Base-by-base conservation (phyloP, 176 grass and related monocot genomes). In the Aegilops bicornis region DNA sequence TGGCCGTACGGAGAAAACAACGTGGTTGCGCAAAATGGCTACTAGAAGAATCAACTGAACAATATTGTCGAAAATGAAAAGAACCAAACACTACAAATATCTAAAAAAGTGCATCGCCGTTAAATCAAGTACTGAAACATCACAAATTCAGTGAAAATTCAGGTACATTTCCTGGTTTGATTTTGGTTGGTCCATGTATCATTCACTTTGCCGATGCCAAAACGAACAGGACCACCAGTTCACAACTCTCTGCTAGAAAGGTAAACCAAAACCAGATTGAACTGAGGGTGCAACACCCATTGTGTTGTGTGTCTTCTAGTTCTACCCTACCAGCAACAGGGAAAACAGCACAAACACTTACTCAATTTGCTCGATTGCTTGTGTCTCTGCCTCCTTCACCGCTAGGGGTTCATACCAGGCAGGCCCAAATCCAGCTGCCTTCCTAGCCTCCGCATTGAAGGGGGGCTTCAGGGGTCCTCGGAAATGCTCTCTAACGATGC, bases 401-500 rank as follows among this genome's bases (percentile, higher is more conserved):
- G 90, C 91, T 58, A 95, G 72, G 48, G 91, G 91, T 68, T 97
- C 95, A 83, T 97, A 97, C 95, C 95, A 97, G 42, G 86, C 70
- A 75, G 91, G 95, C 52, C 84, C 95, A 39, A 97, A 97, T 16
- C 95, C 95, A 12, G 92, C 92, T 20, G 88, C 90, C 69, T 95
- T 86, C 70, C 95, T 91, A 1, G 92, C 95, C 23, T 95, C 87
- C 0, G 33, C 82, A 37, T 97, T 97, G 78, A 95, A 97, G 30
- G 92, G 95, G 22, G 95, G 91, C 48, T 97, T 95, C 76, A 97
- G 64, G 71, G 95, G 92, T 2, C 95, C 95, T 5, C 89, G 82
- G 63, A 97, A 97, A 91, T 95, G 82, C 84, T 89, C 86, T 81
- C 91, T 91, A 64, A 97, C 95, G 29, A 86, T 74, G n/a, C 39